Conservation (phyloP, 129 eudicot genomes). For the Escallonia herrerae region DNA sequence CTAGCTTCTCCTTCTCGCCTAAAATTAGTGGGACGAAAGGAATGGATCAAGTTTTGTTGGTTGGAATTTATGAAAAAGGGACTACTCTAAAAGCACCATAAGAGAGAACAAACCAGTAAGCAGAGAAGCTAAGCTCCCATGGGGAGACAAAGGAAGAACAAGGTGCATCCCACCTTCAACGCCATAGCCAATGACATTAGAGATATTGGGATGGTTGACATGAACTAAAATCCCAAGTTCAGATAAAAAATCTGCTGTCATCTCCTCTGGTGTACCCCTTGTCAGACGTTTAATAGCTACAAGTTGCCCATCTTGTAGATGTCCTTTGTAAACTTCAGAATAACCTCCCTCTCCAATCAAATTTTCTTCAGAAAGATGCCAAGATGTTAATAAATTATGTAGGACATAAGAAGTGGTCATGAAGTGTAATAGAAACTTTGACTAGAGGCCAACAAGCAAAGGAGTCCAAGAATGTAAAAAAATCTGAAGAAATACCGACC, state of each 20-base stretch:
- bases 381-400: too few relatives aligned
- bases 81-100: neutral
- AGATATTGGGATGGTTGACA: constrained; percentile 88
- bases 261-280: constrained; percentile 73
- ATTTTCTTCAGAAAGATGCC: constrained; percentile 35
- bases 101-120: constrained; percentile 44
- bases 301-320: constrained; percentile 50
- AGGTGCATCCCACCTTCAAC: constrained; percentile 97
- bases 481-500: constrained; percentile 28
- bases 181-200: constrained; percentile 81
- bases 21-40: constrained; percentile 9
- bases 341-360: constrained; percentile 93
- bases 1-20: constrained; percentile 56
- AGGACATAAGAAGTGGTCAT: neutral
- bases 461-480: too few relatives aligned
- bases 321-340: constrained; percentile 88
- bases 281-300: constrained; percentile 72
- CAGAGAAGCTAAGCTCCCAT: constrained; percentile 81
- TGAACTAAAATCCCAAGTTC: constrained; percentile 94
- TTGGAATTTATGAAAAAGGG: neutral
- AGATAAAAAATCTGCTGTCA: constrained; percentile 88
- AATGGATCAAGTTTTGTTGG: neutral
- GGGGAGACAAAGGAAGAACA: constrained; percentile 84
- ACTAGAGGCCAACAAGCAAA: too few relatives aligned
- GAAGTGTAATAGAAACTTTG: neutral